phyloP scores from a whole-genome alignment of 768 basidiomycete genomes.

The Lactarius vividus region DNA sequence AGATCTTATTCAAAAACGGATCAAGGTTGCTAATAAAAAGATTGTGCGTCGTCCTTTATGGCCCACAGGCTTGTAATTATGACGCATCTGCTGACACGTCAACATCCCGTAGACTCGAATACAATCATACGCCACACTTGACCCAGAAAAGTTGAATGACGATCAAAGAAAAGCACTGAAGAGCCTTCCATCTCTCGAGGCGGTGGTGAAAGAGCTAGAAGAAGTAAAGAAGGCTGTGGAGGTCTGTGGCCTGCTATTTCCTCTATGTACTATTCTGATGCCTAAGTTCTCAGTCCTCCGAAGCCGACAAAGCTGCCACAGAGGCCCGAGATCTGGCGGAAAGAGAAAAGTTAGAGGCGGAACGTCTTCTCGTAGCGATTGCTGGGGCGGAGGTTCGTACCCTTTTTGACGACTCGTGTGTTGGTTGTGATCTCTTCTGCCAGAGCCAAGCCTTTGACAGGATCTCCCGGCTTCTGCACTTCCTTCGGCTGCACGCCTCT shows the following conservation, averaged over 20 bases:
- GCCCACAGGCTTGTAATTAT: conserved; percentile 19
- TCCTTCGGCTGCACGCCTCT: conserved; percentile 56
- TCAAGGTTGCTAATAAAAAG: conserved; percentile 79
- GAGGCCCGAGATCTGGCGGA: conserved; percentile 53
- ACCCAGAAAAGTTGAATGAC: conserved; percentile 74
- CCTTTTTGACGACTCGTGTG: background rate
- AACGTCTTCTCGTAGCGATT: conserved; percentile 54
- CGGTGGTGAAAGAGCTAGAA: conserved; percentile 73
- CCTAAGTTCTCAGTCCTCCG: conserved; percentile 47
- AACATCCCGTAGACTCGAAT: conserved; percentile 57
- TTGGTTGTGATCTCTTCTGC: conserved; percentile 8
- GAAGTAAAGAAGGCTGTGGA: conserved; percentile 85
- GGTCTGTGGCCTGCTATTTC: conserved; percentile 42
- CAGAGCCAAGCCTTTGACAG: conserved; percentile 47
- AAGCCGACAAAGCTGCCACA: conserved; percentile 60
- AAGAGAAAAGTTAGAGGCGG: conserved; percentile 53
- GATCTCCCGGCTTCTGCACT: conserved; percentile 50
- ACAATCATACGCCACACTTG: conserved; percentile 64
- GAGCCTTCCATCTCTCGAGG: conserved; percentile 73
- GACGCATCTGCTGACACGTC: background rate
- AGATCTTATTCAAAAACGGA: conserved; percentile 75
- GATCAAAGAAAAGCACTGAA: conserved; percentile 79
- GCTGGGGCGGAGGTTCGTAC: conserved; percentile 54
- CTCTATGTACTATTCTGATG: conserved; percentile 5
- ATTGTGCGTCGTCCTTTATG: conserved; percentile 52